A percentile compares a stretch with the other conserved stretches of the same genome.
phyloP scores from a whole-genome alignment of 169 alveolate genomes.

The Eimeria sp. region DNA sequence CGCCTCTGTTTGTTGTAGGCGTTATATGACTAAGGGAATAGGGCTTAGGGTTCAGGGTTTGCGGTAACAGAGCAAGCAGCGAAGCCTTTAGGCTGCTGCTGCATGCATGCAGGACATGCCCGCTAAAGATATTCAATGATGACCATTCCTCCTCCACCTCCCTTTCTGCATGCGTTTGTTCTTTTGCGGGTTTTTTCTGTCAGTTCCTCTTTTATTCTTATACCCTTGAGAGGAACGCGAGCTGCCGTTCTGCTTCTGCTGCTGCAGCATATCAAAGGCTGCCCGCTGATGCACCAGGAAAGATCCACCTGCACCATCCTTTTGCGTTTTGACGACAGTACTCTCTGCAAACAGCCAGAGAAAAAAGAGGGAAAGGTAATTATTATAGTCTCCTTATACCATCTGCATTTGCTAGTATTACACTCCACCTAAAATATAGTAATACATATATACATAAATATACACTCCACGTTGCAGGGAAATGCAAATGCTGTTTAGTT shows the following conservation, averaged over 20 bases:
- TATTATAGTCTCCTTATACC: not conserved
- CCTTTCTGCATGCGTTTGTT: not conserved
- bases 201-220: not conserved
- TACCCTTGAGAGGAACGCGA: not conserved
- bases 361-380: not conserved
- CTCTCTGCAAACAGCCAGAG: not conserved
- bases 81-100: not conserved
- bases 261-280: conserved; percentile 52
- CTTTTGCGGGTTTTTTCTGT: not conserved
- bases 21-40: not conserved
- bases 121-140: not conserved
- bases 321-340: not conserved
- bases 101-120: not conserved
- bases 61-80: not conserved
- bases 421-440: not conserved
- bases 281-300: conserved; percentile 69
- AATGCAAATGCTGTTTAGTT: not conserved
- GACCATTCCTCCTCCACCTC: conserved; percentile 24
- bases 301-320: not conserved
- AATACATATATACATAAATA: no score
- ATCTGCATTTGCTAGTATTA: not conserved
- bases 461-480: not conserved
- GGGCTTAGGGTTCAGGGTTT: conserved; percentile 25
- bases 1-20: not conserved
- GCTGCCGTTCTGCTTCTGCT: conserved; percentile 27